These are phyloP conservation scores for Syncephalastrum contaminatum DNA, from an alignment of 371 early-diverging fungal species.

Conservation along the genomic window DNA sequence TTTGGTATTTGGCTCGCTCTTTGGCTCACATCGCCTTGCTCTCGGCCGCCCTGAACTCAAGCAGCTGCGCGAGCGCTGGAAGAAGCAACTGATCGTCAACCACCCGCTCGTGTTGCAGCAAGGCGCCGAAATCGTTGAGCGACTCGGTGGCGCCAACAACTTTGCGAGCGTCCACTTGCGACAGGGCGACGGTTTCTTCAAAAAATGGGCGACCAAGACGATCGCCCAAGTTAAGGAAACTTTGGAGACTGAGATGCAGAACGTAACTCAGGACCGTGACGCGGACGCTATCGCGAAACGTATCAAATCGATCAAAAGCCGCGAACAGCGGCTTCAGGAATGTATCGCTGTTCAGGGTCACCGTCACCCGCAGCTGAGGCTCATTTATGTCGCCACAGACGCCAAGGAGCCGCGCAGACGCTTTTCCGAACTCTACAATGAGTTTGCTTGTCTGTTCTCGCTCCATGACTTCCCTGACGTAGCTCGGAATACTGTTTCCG, in stretches of 20 bases:
- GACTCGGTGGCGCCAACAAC: constrained; percentile 27
- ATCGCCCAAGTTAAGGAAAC: constrained; percentile 12
- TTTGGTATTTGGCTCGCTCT: constrained; percentile 29
- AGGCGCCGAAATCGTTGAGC: constrained; percentile 15
- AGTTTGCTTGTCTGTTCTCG: constrained; percentile 42
- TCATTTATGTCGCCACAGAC: constrained; percentile 49
- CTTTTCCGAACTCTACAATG: constrained; percentile 22
- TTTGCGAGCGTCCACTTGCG: constrained; percentile 35
- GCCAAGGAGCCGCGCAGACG: constrained; percentile 23
- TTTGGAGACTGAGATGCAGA: background rate
- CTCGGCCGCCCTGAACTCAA: constrained; percentile 8
- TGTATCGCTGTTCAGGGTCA: constrained; percentile 9
- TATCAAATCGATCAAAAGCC: background rate
- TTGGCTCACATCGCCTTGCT: constrained; percentile 28
- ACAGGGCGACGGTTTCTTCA: constrained; percentile 33
- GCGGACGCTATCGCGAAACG: background rate
- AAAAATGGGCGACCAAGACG: constrained; percentile 16
- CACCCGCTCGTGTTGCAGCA: constrained; percentile 23
- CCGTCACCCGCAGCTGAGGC: constrained; percentile 15
- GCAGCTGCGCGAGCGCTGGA: constrained; percentile 10
- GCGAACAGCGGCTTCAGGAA: constrained; percentile 2
- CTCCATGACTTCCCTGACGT: constrained; percentile 34
- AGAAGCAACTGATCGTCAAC: constrained; percentile 12
- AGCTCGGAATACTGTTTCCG: background rate
- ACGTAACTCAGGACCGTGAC: background rate